These are phyloP conservation scores for Pochonia chlamydosporia DNA, from an alignment of 2,329 filamentous ascomycete species.

Conservation along the genomic window DNA sequence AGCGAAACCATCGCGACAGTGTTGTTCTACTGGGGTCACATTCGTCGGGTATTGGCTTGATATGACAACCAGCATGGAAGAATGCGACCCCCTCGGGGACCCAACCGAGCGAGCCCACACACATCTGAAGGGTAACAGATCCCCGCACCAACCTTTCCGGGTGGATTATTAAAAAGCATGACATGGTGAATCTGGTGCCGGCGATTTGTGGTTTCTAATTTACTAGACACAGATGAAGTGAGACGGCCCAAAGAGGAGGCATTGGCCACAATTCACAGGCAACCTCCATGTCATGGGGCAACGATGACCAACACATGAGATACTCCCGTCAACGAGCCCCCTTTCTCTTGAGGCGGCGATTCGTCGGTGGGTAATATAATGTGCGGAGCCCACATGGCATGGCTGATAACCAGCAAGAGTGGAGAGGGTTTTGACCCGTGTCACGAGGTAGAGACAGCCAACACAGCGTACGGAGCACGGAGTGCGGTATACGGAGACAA, in stretches of 20 bases:
- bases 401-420: background rate
- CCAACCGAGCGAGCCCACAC: constrained; percentile 1
- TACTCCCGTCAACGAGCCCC: background rate
- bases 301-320: too few relatives aligned
- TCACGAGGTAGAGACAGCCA: background rate
- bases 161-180: background rate
- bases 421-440: constrained; percentile 1
- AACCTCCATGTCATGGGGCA: too few relatives aligned
- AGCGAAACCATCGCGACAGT: too few relatives aligned
- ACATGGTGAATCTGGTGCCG: background rate
- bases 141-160: background rate
- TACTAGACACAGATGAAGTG: background rate
- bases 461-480: too few relatives aligned
- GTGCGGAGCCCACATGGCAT: constrained; percentile 1
- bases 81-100: constrained; percentile 2
- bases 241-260: too few relatives aligned
- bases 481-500: too few relatives aligned
- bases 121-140: background rate
- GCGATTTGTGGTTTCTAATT: too few relatives aligned
- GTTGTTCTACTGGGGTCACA: background rate
- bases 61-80: background rate
- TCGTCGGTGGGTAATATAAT: background rate
- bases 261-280: too few relatives aligned
- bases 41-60: background rate
- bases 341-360: background rate